These are phyloP conservation scores for Cyclocybe cylindracea DNA, from an alignment of 768 basidiomycete genomes.

Conservation along the genomic window DNA sequence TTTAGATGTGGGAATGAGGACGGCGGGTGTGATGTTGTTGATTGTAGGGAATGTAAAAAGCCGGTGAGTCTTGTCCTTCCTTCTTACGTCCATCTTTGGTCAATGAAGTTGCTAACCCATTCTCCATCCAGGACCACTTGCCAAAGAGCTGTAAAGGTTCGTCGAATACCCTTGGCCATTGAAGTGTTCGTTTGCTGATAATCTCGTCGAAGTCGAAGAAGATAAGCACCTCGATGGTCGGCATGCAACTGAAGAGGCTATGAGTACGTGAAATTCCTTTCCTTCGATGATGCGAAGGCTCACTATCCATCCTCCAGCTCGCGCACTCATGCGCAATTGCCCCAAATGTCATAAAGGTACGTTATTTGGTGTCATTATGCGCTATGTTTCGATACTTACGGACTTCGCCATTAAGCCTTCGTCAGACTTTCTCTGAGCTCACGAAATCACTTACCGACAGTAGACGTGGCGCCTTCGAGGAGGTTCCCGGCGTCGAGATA, in stretches of 20 bases:
- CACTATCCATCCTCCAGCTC: conserved; percentile 41
- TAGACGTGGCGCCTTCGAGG: no score
- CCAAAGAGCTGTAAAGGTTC: conserved; percentile 80
- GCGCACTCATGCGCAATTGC: conserved; percentile 85
- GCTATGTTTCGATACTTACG: background rate
- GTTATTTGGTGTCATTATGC: conserved; percentile 11
- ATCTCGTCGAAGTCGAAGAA: conserved; percentile 64
- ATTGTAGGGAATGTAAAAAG: conserved; percentile 80
- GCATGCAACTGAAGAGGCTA: conserved; percentile 88
- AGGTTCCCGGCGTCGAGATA: no score
- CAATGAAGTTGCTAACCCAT: background rate
- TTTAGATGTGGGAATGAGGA: conserved; percentile 58
- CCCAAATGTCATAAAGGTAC: conserved; percentile 82
- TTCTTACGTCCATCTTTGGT: conserved; percentile 5
- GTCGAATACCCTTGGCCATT: background rate
- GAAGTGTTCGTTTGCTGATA: background rate
- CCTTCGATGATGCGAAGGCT: conserved; percentile 1
- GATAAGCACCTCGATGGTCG: conserved; percentile 74
- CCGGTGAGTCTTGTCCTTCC: conserved; percentile 36
- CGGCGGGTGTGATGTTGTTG: conserved; percentile 74
- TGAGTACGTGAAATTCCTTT: conserved; percentile 62
- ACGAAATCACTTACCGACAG: no score
- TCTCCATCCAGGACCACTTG: conserved; percentile 63
- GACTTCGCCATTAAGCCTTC: conserved; percentile 44
- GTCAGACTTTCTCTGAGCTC: no score